Conservation (phyloP, 106 monocot species). For the Posidonia australis region DNA sequence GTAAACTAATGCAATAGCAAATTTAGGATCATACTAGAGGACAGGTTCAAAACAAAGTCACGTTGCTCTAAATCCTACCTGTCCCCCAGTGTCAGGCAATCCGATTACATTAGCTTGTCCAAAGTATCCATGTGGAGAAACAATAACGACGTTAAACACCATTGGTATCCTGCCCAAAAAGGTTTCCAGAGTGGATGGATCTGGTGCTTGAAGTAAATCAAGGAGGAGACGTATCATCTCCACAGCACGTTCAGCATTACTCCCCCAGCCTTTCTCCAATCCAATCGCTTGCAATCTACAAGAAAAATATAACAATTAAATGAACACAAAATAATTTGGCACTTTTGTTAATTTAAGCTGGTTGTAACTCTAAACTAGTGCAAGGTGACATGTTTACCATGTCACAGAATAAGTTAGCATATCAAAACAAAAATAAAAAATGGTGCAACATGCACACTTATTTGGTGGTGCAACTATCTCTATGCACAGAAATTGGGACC, state of each 20-base stretch:
- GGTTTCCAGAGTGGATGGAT: constrained; percentile 62
- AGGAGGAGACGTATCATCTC: constrained; percentile 90
- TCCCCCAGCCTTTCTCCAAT: constrained; percentile 92
- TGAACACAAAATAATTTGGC: neutral
- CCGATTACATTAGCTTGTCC: constrained; percentile 93
- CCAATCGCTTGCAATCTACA: constrained; percentile 82
- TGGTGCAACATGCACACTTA: no score
- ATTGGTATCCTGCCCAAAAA: constrained; percentile 87
- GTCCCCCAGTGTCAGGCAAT: constrained; percentile 88
- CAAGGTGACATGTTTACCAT: no score
- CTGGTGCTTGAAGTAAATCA: constrained; percentile 87
- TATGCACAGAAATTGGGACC: no score
- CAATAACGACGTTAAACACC: constrained; percentile 87
- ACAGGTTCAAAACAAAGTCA: neutral
- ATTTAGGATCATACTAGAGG: neutral
- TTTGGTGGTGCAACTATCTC: no score
- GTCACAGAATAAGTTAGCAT: no score
- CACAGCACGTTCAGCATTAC: constrained; percentile 48
- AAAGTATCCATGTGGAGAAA: constrained; percentile 94
- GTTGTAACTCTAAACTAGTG: no score
- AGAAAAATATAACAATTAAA: neutral
- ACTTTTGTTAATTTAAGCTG: no score
- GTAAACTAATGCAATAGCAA: no score
- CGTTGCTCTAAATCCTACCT: constrained; percentile 35
- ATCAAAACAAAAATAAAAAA: no score